Evolutionary conservation across 2,329 filamentous ascomycete species (phyloP), one percentile per base, ranked within the genome.

Genomic region (Pestalotiopsis sp.): DNA sequence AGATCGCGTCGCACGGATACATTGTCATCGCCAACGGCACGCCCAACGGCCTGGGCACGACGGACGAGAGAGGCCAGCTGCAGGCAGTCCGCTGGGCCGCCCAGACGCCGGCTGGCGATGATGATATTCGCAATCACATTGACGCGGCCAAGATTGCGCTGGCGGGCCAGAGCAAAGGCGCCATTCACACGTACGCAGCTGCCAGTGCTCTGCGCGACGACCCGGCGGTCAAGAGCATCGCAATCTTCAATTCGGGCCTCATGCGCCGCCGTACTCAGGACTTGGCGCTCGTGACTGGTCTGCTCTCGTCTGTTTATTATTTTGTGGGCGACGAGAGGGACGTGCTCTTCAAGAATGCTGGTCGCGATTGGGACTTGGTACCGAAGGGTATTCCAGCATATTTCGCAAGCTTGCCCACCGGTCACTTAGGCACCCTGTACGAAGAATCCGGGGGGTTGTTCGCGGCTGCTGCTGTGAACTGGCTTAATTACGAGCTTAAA

Each of bases 121-220:
- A 20, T 6, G 59, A 41, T 31, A 41, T 62, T 41, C 59, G 59
- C n/a, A 40, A 13, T 14, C 27, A 62, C 11, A 38, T 62, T 12
- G 59, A 62, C 59, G 4, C 14, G 2, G n/a, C 27, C 27, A 38
- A 13, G 27, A 62, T 62, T 62, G 59, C 59, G 11, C 59, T 62
- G 27, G 59, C 59, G n/a, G 59, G 59, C 12, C 59, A 62, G 27
- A 62, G 59, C 31, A 62, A 62, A 20, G 59, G 59, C 31, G 59
- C 31, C 5, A 41, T 62, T 5, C 59, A 62, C 59, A 62, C 59
- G 9, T 62, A 62, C n/a, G 38, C n/a, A 9, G 59, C 59, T 1
- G 59, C 59, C 27, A 6, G 11, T 14, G 27, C 59, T 4, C 11
- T 62, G 36, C 59, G 59, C 14, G n/a, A 62, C 17, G 27, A 62